Evolutionary conservation across 805 yeast genomes (phyloP).

Genomic region (Zygoascus bituminiphila): DNA sequence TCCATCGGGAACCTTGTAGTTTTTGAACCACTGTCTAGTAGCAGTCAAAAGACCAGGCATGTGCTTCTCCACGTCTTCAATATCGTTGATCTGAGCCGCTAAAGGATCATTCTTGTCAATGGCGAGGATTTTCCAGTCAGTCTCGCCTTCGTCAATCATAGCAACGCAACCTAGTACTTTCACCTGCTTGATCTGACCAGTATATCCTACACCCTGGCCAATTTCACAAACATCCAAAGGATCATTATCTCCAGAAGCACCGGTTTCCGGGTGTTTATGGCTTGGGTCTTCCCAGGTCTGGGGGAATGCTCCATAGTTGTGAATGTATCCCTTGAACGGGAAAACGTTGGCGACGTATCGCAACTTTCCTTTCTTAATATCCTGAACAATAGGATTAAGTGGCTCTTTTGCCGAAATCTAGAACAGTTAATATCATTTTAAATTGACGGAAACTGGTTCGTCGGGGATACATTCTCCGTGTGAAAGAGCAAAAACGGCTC

Average conservation of each 20-base stretch:
- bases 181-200: constrained; percentile 76
- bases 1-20: constrained; percentile 77
- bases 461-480: no score
- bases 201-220: constrained; percentile 48
- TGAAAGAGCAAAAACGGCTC: no score
- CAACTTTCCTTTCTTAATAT: constrained; percentile 62
- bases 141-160: constrained; percentile 91
- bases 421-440: neutral
- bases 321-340: constrained; percentile 79
- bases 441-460: no score
- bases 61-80: constrained; percentile 56
- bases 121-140: constrained; percentile 87
- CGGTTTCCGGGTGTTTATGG: constrained; percentile 36
- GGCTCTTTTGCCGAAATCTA: constrained; percentile 36
- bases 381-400: constrained; percentile 77
- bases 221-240: constrained; percentile 94
- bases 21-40: constrained; percentile 72
- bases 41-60: constrained; percentile 67
- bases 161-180: constrained; percentile 94
- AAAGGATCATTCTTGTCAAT: constrained; percentile 61
- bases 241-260: constrained; percentile 79
- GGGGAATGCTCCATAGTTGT: constrained; percentile 51
- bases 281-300: constrained; percentile 98
- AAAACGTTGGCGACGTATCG: constrained; percentile 72
- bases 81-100: constrained; percentile 49